A percentile compares a stretch with the other conserved stretches of the same genome.
Evolutionary conservation across 2,329 filamentous ascomycete genomes (phyloP).

Genomic region (Dactylella cylindrospora): DNA sequence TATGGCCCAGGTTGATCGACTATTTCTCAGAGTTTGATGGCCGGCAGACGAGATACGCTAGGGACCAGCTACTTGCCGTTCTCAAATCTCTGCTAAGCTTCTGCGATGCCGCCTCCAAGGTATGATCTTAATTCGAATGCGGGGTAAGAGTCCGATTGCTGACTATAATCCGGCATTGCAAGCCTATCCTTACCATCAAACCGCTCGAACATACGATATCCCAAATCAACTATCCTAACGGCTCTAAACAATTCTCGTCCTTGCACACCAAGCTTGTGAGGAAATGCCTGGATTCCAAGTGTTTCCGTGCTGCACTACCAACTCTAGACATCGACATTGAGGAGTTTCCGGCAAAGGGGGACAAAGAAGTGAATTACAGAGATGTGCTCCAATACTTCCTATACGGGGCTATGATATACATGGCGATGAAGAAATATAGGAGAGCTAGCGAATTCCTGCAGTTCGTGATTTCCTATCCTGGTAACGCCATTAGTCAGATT

Average conservation of each 20-base stretch:
- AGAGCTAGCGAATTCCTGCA: slow-evolving; percentile 48
- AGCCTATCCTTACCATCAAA: slow-evolving; percentile 49
- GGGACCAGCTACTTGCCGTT: slow-evolving; percentile 55
- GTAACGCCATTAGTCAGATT: slow-evolving; percentile 45
- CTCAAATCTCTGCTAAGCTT: slow-evolving; percentile 52
- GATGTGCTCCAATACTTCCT: slow-evolving; percentile 49
- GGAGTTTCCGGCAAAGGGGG: slow-evolving; percentile 47
- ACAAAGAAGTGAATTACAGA: slow-evolving; percentile 47
- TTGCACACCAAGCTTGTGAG: slow-evolving; percentile 49
- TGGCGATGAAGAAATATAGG: slow-evolving; percentile 50
- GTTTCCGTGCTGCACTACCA: slow-evolving; percentile 48
- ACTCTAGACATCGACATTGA: slow-evolving; percentile 48
- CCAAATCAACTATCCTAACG: slow-evolving; percentile 47
- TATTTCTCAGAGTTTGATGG: slow-evolving; percentile 55
- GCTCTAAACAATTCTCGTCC: slow-evolving; percentile 47
- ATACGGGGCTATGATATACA: slow-evolving; percentile 49
- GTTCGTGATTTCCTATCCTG: slow-evolving; percentile 48
- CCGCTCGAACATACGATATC: slow-evolving; percentile 49
- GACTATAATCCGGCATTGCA: not conserved
- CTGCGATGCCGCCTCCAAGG: slow-evolving; percentile 45
- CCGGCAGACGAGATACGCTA: slow-evolving; percentile 60
- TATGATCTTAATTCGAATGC: slow-evolving; percentile 3
- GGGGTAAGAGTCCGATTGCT: slow-evolving; percentile 9
- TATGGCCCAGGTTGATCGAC: slow-evolving; percentile 48
- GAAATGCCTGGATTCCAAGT: slow-evolving; percentile 49